Evolutionary conservation across 768 basidiomycete genomes (phyloP).

Genomic region (Russula abietina): DNA sequence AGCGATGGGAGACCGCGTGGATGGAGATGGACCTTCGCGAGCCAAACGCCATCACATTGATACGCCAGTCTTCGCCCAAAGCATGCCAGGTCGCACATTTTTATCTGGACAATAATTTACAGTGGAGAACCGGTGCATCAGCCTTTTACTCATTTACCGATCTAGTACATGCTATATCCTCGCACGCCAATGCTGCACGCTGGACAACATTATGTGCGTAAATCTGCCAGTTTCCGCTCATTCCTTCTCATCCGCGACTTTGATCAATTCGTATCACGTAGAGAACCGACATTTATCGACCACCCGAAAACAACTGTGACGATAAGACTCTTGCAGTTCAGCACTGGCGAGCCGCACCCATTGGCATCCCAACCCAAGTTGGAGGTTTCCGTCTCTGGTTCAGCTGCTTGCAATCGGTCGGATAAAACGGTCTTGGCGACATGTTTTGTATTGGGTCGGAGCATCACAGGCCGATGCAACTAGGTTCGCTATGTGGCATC

Average conservation of each 20-base stretch:
- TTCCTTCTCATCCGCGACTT: background rate
- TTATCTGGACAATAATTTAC: slow-evolving; percentile 1
- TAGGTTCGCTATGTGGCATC: slow-evolving; percentile 4
- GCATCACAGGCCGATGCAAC: background rate
- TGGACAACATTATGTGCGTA: slow-evolving; percentile 17
- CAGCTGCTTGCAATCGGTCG: slow-evolving; percentile 5
- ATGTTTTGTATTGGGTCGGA: slow-evolving; percentile 14
- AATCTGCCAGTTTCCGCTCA: background rate
- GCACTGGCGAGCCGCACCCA: slow-evolving; percentile 11
- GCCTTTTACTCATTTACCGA: slow-evolving; percentile 8
- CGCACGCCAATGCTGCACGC: background rate
- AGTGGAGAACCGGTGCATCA: background rate
- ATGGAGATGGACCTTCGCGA: slow-evolving; percentile 1
- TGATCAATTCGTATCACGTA: background rate
- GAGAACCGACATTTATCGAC: background rate
- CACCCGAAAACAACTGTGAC: background rate
- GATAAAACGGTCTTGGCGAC: slow-evolving; percentile 13
- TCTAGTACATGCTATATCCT: background rate
- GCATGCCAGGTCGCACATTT: background rate
- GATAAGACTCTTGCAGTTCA: slow-evolving; percentile 5
- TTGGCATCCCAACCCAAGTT: slow-evolving; percentile 1
- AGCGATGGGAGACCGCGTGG: too few relatives aligned
- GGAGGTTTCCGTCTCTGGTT: slow-evolving; percentile 2
- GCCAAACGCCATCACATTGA: background rate
- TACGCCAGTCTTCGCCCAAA: background rate